A percentile compares a stretch with the other conserved stretches of the same genome.
Evolutionary conservation across 2,329 filamentous ascomycete species (phyloP).

Genomic region (Tympanopsis confertula): DNA sequence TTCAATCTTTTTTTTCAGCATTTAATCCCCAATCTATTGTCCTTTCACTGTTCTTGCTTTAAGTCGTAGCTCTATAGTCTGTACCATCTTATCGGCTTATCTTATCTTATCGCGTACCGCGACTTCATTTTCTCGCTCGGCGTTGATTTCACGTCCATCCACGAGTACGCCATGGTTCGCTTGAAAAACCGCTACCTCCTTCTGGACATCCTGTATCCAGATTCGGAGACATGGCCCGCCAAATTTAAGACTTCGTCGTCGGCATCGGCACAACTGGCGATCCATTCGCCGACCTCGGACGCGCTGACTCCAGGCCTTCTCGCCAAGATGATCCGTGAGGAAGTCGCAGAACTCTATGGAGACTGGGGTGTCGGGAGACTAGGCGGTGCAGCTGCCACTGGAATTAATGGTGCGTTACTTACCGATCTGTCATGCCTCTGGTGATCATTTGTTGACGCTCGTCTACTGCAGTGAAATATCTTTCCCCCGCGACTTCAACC

Average conservation of each 20-base stretch:
- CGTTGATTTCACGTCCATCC: not conserved
- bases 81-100: too few species aligned
- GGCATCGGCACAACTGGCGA: constrained; percentile 32
- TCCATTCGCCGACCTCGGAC: constrained; percentile 69
- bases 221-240: constrained; percentile 25
- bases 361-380: constrained; percentile 77
- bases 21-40: too few species aligned
- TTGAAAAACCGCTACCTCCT: constrained; percentile 93
- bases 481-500: constrained; percentile 83
- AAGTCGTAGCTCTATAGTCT: too few species aligned
- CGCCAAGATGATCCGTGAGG: constrained; percentile 56
- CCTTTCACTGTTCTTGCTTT: too few species aligned
- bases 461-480: constrained; percentile 69
- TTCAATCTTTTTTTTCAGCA: too few species aligned
- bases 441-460: constrained; percentile 2
- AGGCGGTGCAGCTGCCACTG: constrained; percentile 58
- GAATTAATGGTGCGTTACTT: constrained; percentile 7
- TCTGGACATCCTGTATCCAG: constrained; percentile 84
- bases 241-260: constrained; percentile 14
- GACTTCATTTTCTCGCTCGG: too few species aligned
- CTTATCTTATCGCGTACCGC: too few species aligned
- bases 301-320: constrained; percentile 56
- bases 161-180: constrained; percentile 60
- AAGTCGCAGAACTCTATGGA: constrained; percentile 67
- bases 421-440: not conserved